Evolutionary conservation across 1,284 basidiomycete genomes (phyloP).

Genomic region (Phellinidium pouzarii): DNA sequence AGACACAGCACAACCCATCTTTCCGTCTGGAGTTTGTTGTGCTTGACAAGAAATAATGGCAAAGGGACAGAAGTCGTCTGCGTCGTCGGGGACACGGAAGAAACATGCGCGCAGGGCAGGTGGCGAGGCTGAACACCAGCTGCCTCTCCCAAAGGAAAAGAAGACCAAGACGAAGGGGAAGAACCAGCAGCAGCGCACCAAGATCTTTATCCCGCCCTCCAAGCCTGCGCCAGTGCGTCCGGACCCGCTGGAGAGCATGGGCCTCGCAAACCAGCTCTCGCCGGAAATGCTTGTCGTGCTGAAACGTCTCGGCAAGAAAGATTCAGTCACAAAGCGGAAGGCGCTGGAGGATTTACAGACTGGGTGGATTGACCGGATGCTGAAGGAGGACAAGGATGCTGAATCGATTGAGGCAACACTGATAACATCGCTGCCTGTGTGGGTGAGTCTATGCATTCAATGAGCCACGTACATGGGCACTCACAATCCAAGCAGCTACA

Average conservation of each 20-base stretch:
- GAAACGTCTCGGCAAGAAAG: conserved; percentile 85
- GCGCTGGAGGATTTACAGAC: conserved; percentile 81
- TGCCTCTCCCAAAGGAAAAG: conserved; percentile 32
- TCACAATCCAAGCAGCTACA: conserved; percentile 62
- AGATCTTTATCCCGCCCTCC: conserved; percentile 79
- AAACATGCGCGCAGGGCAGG: conserved; percentile 70
- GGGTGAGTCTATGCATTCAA: conserved; percentile 53
- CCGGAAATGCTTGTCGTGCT: conserved; percentile 83
- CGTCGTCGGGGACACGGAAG: conserved; percentile 76
- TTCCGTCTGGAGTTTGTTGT: background rate
- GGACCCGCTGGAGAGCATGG: conserved; percentile 88
- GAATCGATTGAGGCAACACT: conserved; percentile 32
- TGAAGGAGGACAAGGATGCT: conserved; percentile 35
- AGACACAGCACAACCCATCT: background rate
- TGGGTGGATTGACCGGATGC: conserved; percentile 57
- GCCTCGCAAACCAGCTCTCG: conserved; percentile 70
- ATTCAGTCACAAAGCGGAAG: conserved; percentile 78
- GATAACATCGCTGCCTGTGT: conserved; percentile 72
- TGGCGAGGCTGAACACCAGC: conserved; percentile 27
- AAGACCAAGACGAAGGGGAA: conserved; percentile 49
- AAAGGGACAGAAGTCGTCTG: conserved; percentile 65
- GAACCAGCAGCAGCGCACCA: conserved; percentile 65
- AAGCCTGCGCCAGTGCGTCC: conserved; percentile 81
- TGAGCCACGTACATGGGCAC: conserved; percentile 3
- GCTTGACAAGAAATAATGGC: conserved; percentile 27